Conservation (phyloP, 2,329 filamentous ascomycete species). For the Cercospora zeina region DNA sequence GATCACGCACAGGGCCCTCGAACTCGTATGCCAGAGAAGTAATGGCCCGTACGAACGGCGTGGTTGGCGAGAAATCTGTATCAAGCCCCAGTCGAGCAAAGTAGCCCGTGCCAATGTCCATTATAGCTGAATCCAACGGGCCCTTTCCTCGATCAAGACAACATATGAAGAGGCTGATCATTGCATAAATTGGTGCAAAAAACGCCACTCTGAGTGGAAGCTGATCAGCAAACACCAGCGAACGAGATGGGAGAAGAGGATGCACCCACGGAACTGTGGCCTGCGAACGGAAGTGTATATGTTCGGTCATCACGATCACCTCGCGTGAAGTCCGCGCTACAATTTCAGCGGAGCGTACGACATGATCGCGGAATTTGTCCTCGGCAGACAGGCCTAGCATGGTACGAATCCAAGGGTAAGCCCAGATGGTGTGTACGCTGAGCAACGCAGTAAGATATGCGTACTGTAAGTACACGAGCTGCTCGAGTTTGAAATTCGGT, state of each 20-base stretch:
- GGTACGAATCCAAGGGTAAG: neutral
- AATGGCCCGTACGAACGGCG: neutral
- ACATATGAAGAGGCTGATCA: neutral
- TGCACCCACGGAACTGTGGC: neutral
- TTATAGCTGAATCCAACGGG: neutral
- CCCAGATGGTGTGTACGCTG: neutral
- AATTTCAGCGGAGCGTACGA: neutral
- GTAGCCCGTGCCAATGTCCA: neutral
- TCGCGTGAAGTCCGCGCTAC: neutral
- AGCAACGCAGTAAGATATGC: neutral
- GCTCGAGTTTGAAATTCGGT: neutral
- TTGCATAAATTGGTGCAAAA: neutral
- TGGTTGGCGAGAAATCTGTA: neutral
- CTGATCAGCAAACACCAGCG: neutral
- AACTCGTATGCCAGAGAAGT: neutral
- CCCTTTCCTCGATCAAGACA: neutral
- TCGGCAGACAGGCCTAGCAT: neutral
- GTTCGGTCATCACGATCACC: neutral
- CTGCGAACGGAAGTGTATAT: neutral
- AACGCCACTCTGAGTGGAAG: neutral
- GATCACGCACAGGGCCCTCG: neutral
- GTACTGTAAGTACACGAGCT: constrained; percentile 1
- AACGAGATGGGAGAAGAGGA: neutral
- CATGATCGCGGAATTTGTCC: neutral
- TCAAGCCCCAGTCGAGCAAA: neutral